Percentiles rank a stretch among this genome's conserved stretches.
phyloP scores from a whole-genome alignment of 345 rosid species.

The Acer campestre region DNA sequence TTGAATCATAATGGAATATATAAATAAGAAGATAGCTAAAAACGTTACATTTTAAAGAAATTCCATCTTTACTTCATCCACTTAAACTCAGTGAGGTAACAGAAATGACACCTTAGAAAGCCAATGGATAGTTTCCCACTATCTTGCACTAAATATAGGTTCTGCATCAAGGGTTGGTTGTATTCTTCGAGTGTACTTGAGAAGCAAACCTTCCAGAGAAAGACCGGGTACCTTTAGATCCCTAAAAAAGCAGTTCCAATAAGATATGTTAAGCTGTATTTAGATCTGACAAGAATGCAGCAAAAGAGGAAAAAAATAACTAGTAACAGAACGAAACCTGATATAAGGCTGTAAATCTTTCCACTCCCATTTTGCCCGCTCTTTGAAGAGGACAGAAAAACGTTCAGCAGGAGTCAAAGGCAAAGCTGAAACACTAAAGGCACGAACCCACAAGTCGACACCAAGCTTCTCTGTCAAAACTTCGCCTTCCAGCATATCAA shows the following conservation, averaged over 20 bases:
- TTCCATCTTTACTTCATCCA: neutral
- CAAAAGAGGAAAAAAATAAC: neutral
- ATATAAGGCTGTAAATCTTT: slow-evolving; percentile 87
- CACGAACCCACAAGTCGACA: slow-evolving; percentile 68
- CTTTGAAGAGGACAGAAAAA: slow-evolving; percentile 64
- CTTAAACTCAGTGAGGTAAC: neutral
- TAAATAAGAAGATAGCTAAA: neutral
- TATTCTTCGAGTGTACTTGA: slow-evolving; percentile 80
- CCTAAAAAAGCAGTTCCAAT: slow-evolving; percentile 42
- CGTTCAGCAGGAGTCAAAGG: slow-evolving; percentile 79
- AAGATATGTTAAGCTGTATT: neutral
- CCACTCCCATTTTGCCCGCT: slow-evolving; percentile 85
- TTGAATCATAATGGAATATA: slow-evolving; percentile 1
- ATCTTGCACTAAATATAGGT: slow-evolving; percentile 79
- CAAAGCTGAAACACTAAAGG: slow-evolving; percentile 64
- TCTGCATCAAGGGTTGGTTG: slow-evolving; percentile 68
- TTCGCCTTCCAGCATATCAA: slow-evolving; percentile 89
- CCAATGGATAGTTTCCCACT: slow-evolving; percentile 10
- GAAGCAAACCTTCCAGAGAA: slow-evolving; percentile 80
- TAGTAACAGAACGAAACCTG: slow-evolving; percentile 42
- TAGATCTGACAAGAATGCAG: neutral
- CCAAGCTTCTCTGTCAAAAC: slow-evolving; percentile 84
- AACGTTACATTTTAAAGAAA: neutral
- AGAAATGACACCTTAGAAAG: neutral
- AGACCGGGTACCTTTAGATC: slow-evolving; percentile 84